Conservation (phyloP, 257 asterid genomes). For the Scutellaria galericulata region DNA sequence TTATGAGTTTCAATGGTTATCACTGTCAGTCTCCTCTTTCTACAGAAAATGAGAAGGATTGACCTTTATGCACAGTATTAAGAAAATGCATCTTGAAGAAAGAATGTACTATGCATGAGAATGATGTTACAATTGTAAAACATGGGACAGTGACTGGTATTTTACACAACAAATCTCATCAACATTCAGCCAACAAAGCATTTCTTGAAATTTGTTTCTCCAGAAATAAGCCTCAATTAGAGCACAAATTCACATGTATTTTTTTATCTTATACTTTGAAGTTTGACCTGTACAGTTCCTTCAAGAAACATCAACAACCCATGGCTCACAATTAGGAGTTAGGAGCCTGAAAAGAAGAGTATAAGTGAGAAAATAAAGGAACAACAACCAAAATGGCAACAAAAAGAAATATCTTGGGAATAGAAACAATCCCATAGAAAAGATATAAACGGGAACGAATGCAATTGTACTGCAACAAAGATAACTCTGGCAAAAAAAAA, state of each 20-base stretch:
- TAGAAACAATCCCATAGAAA: slow-evolving; percentile 2
- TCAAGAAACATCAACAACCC: not conserved
- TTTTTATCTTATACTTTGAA: not conserved
- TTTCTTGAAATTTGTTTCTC: not conserved
- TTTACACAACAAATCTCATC: too few relatives aligned
- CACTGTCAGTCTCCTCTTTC: too few relatives aligned
- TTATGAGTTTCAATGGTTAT: too few relatives aligned
- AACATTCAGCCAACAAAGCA: too few relatives aligned
- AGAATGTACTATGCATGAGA: too few relatives aligned
- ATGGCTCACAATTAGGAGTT: slow-evolving; percentile 12
- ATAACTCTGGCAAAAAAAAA: not conserved
- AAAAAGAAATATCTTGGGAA: not conserved
- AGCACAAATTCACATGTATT: not conserved
- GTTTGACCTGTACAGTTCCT: not conserved
- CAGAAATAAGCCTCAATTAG: slow-evolving; percentile 4
- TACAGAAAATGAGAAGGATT: too few relatives aligned
- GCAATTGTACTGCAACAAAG: slow-evolving; percentile 3
- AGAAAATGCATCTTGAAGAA: too few relatives aligned
- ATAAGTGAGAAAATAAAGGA: not conserved
- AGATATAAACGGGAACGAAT: slow-evolving; percentile 15
- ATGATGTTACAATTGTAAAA: too few relatives aligned
- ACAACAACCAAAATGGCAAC: not conserved
- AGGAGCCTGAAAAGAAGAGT: not conserved
- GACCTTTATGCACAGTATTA: too few relatives aligned
- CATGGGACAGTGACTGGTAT: too few relatives aligned